A percentile compares a stretch with the other conserved stretches of the same genome.
Evolutionary conservation across 495 filamentous ascomycete genomes (phyloP).

Genomic region (Pyrenopolyporus hunteri): DNA sequence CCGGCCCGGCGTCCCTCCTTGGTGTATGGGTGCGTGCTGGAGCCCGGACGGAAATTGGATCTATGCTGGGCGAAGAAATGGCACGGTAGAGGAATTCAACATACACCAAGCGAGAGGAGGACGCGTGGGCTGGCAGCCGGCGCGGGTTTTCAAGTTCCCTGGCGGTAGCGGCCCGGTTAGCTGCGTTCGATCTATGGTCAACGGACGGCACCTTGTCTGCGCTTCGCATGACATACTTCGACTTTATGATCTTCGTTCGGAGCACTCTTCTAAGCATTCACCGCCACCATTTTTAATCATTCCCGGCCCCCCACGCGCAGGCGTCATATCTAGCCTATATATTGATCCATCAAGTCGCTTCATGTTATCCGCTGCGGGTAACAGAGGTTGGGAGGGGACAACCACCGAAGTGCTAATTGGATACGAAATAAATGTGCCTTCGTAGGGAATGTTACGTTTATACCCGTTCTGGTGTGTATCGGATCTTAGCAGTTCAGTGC

Average conservation of each 20-base stretch:
- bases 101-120: slow-evolving; percentile 75
- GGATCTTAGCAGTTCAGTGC: not conserved
- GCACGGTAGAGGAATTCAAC: slow-evolving; percentile 92
- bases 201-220: slow-evolving; percentile 91
- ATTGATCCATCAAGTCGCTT: slow-evolving; percentile 87
- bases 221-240: slow-evolving; percentile 94
- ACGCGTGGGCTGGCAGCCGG: slow-evolving; percentile 59
- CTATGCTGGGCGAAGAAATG: slow-evolving; percentile 90
- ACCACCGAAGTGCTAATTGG: slow-evolving; percentile 90
- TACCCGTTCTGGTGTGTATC: not conserved
- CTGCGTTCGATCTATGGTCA: slow-evolving; percentile 86
- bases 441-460: not conserved
- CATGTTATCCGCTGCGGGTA: slow-evolving; percentile 89
- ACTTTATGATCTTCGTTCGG: slow-evolving; percentile 85
- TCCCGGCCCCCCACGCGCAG: slow-evolving; percentile 85
- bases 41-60: slow-evolving; percentile 94
- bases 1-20: slow-evolving; percentile 76
- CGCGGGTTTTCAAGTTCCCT: slow-evolving; percentile 88
- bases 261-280: slow-evolving; percentile 67
- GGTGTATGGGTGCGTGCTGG: slow-evolving; percentile 99
- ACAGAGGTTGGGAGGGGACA: slow-evolving; percentile 93
- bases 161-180: slow-evolving; percentile 87
- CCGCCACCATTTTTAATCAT: slow-evolving; percentile 93
- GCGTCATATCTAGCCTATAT: slow-evolving; percentile 83
- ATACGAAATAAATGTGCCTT: slow-evolving; percentile 74